Conservation (phyloP, 2,329 filamentous ascomycete species). For the Clonostachys rosea region DNA sequence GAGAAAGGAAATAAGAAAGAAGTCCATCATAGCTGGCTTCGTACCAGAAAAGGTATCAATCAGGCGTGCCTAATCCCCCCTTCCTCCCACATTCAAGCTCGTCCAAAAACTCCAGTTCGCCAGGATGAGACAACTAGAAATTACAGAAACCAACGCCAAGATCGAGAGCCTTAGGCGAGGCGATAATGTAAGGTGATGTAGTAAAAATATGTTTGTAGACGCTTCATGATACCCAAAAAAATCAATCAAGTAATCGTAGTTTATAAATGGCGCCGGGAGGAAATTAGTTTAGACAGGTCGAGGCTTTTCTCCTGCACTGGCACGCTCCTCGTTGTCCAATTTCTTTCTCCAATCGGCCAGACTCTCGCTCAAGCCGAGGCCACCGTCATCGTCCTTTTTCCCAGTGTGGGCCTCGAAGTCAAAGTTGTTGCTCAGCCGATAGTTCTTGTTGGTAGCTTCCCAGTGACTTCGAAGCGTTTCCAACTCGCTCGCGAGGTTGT, state of each 20-base stretch:
- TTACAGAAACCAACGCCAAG: too few species aligned
- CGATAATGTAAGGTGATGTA: too few species aligned
- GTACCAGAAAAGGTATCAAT: not conserved
- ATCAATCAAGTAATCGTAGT: not conserved
- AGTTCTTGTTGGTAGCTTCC: slow-evolving; percentile 95
- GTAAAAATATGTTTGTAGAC: slow-evolving; percentile 17
- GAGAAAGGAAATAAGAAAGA: slow-evolving; percentile 3
- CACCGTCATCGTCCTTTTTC: slow-evolving; percentile 39
- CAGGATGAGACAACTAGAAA: too few species aligned
- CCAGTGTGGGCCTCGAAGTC: slow-evolving; percentile 55
- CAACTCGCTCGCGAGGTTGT: slow-evolving; percentile 87
- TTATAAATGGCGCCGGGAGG: too few species aligned
- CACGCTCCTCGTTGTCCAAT: slow-evolving; percentile 51
- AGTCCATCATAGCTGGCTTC: not conserved
- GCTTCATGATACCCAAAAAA: slow-evolving; percentile 16
- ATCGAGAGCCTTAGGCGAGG: too few species aligned
- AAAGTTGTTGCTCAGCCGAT: slow-evolving; percentile 83
- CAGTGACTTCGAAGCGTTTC: slow-evolving; percentile 87
- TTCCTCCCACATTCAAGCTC: too few species aligned
- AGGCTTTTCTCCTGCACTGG: slow-evolving; percentile 14
- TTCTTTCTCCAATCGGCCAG: slow-evolving; percentile 77
- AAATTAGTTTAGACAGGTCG: slow-evolving; percentile 5
- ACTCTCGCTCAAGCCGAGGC: slow-evolving; percentile 60
- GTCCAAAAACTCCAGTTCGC: too few species aligned
- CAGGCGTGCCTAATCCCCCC: too few species aligned